phyloP scores from a whole-genome alignment of 2,329 filamentous ascomycete genomes.

The Xylaria sp. region DNA sequence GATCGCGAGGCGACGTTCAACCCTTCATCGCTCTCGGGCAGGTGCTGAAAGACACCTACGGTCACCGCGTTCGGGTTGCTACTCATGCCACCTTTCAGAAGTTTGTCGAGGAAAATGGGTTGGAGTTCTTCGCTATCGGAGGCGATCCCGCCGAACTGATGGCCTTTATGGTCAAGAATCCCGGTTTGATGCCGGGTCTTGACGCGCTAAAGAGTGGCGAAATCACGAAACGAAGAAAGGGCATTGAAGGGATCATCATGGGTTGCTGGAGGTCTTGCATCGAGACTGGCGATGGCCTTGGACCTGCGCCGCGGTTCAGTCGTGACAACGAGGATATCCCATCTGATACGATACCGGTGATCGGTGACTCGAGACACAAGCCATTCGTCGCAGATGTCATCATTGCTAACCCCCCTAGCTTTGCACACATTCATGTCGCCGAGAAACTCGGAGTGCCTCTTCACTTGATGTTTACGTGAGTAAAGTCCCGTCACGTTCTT shows the following conservation, averaged over 20 bases:
- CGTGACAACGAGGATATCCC: constrained; percentile 31
- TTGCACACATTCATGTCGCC: constrained; percentile 69
- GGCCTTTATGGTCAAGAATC: constrained; percentile 77
- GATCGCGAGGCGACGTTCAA: constrained; percentile 60
- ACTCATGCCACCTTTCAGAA: constrained; percentile 60
- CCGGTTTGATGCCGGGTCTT: constrained; percentile 74
- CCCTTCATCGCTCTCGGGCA: constrained; percentile 63
- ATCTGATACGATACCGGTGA: constrained; percentile 19
- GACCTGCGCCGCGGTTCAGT: constrained; percentile 50
- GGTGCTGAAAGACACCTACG: constrained; percentile 52
- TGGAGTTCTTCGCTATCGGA: constrained; percentile 64
- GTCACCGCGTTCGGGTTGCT: constrained; percentile 62
- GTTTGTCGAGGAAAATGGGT: constrained; percentile 56
- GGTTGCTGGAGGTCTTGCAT: constrained; percentile 79
- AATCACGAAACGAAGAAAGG: constrained; percentile 68
- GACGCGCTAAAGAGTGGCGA: constrained; percentile 70
- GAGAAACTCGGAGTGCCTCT: constrained; percentile 68
- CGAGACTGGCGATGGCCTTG: constrained; percentile 67
- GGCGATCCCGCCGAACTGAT: constrained; percentile 59
- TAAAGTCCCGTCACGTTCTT: constrained; percentile 14
- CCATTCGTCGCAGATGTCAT: constrained; percentile 44
- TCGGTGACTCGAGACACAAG: constrained; percentile 31
- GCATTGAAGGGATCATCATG: constrained; percentile 70
- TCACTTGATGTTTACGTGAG: constrained; percentile 75
- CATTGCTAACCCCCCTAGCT: constrained; percentile 67